Base-by-base conservation (phyloP, 305 asterid species). In the Plantago rigida region DNA sequence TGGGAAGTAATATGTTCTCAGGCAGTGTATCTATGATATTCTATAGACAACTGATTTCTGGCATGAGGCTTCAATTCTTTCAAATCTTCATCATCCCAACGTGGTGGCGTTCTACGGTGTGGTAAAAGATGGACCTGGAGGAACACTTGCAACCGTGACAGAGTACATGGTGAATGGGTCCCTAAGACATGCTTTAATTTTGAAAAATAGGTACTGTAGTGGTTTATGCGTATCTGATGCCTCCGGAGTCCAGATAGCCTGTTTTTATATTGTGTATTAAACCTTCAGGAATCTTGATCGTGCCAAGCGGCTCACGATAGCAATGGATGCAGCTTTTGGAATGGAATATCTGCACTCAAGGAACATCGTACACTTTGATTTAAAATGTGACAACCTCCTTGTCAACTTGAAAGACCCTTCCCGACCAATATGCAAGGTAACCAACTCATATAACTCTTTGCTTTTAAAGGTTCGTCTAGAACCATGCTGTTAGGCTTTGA, bases 41-140 rank as follows among this genome's bases (percentile, higher is more conserved):
- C 62, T 79, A 67, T 63, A 89, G 97, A 73, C 94, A 31, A 34
- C 74, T 49, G 97, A 89, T 49, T 89, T 89, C 75, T 89, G 97
- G 97, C 87, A 89, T 14, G 97, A 89, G 76, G 97, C 97, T 75
- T 87, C 76, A 65, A 89, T 89, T 73, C 82, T 89, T 63, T 86
- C 97, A 48, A 89, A 84, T 78, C 97, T 89, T 67, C 97, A 89
- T 79, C 97, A 89, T 66, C 97, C 97, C n/a, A 89, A 89, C 70
- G 94, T 89, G 69, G 89, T 89, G 78, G 97, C 97, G 47, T 89
- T 89, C 78, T 89, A 89, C 70, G 97, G 97, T 56, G 97, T 89
- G 9, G 97, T 86, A 71, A 82, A 89, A 79, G 97, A 89, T 77
- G 92, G 97, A 59, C 95, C 97, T 6, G 94, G 97, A 39, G 94